Evolutionary conservation across 352 stramenopile genomes (phyloP).

Genomic region (Phytophthora palmivora): DNA sequence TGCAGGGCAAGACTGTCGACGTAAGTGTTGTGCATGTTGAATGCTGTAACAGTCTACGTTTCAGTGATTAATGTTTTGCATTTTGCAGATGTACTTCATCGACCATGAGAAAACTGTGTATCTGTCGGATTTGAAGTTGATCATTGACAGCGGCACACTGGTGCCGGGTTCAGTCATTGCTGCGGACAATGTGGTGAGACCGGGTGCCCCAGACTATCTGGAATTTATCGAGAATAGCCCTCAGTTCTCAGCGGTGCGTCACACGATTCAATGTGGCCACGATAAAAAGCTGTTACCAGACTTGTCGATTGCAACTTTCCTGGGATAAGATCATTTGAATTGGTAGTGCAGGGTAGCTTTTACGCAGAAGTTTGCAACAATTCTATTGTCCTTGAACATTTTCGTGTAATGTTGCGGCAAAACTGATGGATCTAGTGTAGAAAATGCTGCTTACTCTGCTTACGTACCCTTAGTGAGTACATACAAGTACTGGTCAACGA

Average conservation of each 20-base stretch:
- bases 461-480: conserved; percentile 41
- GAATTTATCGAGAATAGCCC: conserved; percentile 48
- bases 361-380: too few species aligned
- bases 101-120: conserved; percentile 62
- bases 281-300: conserved; percentile 24
- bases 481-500: conserved; percentile 61
- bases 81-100: conserved; percentile 44
- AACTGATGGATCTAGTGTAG: too few species aligned
- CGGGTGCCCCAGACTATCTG: conserved; percentile 53
- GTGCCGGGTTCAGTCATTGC: conserved; percentile 43
- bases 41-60: too few species aligned
- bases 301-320: conserved; percentile 40
- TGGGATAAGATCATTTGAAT: too few species aligned
- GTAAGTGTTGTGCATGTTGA: conserved; percentile 36
- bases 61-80: background rate
- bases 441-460: too few species aligned
- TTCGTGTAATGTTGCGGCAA: too few species aligned
- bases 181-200: conserved; percentile 57
- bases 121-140: conserved; percentile 53
- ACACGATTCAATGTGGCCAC: conserved; percentile 23
- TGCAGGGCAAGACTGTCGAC: conserved; percentile 50
- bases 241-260: conserved; percentile 42
- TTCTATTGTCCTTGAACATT: too few species aligned
- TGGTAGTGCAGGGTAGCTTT: too few species aligned
- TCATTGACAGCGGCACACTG: conserved; percentile 46